Evolutionary conservation across 2,329 filamentous ascomycete genomes (phyloP).

Genomic region (Neospermospora avenae): DNA sequence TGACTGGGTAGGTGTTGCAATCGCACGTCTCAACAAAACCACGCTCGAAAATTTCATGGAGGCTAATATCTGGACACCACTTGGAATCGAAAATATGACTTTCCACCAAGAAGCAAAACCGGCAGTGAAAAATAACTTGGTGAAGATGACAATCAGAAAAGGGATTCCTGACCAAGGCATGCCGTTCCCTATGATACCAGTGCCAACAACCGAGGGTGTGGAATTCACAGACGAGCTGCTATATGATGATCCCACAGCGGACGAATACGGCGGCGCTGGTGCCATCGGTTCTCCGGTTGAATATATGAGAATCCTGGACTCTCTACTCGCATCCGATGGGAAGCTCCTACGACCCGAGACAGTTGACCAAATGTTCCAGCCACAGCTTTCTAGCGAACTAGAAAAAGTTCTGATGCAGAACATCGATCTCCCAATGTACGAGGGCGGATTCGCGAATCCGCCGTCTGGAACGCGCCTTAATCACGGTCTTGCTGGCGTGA

Average conservation of each 20-base stretch:
- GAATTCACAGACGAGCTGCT: conserved; percentile 15
- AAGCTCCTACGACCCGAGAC: conserved; percentile 43
- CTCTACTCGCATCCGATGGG: conserved; percentile 47
- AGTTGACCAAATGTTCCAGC: conserved; percentile 44
- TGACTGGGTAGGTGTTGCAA: conserved; percentile 51
- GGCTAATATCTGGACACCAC: conserved; percentile 24
- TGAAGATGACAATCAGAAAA: conserved; percentile 15
- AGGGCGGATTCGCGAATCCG: conserved; percentile 29
- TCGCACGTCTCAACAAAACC: conserved; percentile 39
- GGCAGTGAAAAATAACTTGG: conserved; percentile 18
- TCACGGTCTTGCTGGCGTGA: conserved; percentile 41
- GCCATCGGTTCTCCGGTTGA: conserved; percentile 36
- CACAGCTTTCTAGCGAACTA: conserved; percentile 39
- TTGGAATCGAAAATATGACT: conserved; percentile 26
- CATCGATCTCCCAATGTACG: neutral
- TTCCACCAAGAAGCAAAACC: conserved; percentile 22
- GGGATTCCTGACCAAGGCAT: neutral
- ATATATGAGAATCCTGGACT: conserved; percentile 44
- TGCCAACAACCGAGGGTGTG: conserved; percentile 6
- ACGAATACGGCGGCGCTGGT: conserved; percentile 38
- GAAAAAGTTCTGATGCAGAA: neutral
- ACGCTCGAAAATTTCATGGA: conserved; percentile 25
- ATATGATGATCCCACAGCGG: conserved; percentile 15
- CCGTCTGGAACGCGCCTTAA: conserved; percentile 38
- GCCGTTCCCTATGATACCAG: neutral